Evolutionary conservation across 345 rosid species (phyloP), one percentile per base, ranked within the genome.

Genomic region (Turnera subulata): DNA sequence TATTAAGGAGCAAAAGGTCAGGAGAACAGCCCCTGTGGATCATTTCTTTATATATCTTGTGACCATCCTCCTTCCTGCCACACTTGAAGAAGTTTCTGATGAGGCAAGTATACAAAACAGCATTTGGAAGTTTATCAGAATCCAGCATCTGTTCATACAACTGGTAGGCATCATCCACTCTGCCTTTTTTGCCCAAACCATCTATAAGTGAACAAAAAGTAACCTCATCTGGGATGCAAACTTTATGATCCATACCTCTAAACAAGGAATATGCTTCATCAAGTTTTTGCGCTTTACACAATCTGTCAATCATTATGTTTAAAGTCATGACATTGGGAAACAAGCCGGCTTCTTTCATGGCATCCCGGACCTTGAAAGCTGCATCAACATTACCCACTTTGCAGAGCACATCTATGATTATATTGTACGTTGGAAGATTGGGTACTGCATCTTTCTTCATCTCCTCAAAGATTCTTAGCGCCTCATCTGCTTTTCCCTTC

Each of bases 21-120:
- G 91, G 91, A 64, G 71, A 59, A 42, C 88, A 87, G 13, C 82
- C 91, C 23, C 72, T 73, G 14, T 60, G 63, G 25, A 79, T 63
- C 97, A 93, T 83, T 76, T 93, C 99, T 60, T 84, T 87, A 71
- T 82, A 93, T 56, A 87, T 75, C 83, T 93, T 93, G 80, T 93
- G 96, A 15, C 97, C 97, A 80, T 93, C 99, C 57, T 79, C 91
- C 76, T 83, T 85, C 73, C 99, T 78, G 19, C 94, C 86, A 19
- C 63, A 64, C 63, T 64, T 87, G 75, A 93, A 93, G 74, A 89
- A 93, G 79, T 75, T 89, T 66, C 74, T 82, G 26, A 93, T 86
- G 22, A 89, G 94, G 64, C 90, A 86, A 21, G 97, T 89, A 65
- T 83, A 93, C 21, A 84, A 81, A 47, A 93, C 64, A 39, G 77